Base-by-base conservation (phyloP, 176 grass and related monocot genomes). In the Puccinellia tenuiflora region DNA sequence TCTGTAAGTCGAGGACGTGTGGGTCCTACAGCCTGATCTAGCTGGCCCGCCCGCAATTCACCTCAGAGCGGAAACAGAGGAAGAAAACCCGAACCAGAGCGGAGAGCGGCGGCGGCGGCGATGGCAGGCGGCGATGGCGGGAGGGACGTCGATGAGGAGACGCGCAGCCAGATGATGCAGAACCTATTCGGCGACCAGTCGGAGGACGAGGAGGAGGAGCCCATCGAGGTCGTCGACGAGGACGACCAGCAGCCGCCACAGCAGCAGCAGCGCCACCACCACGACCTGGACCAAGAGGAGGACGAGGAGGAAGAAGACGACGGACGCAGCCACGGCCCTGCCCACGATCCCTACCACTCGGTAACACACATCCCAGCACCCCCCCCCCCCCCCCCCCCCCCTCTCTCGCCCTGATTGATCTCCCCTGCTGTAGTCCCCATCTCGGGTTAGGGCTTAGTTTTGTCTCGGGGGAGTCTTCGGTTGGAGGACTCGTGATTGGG, bases 151-250 rank as follows among this genome's bases (percentile, higher is more conserved):
- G 92, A 89, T 69, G 92, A 91, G 63, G 90, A 77, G 92, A 93
- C 88, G 78, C 76, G 92, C 72, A 94, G 88, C 86, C 81, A 94
- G 90, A 97, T 97, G 92, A 97, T 97, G 95, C 95, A 97, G 69
- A 94, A 97, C 82, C 92, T 97, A 75, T 97, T 97, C 73, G 95
- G 95, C 11, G 92, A 97, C 68, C 95, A 94, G 81, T 97, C 95
- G 11, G 92, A 97, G 84, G 95, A 97, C 31, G 94, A 97, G 76
- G 92, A 89, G 30, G 86, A 85, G 14, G 92, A 85, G 73, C 83
- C 53, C 60, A 53, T 89, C 51, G 94, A 93, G 84, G 78, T 91
- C 79, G 88, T 91, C 83, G 92, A 80, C 29, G 90, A 90, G 52
- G 92, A 89, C 35, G 82, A 91, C 76, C 83, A 67, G 39, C n/a